A percentile compares a stretch with the other conserved stretches of the same genome.
phyloP scores from a whole-genome alignment of 257 asterid species.

The Solanum pennellii region DNA sequence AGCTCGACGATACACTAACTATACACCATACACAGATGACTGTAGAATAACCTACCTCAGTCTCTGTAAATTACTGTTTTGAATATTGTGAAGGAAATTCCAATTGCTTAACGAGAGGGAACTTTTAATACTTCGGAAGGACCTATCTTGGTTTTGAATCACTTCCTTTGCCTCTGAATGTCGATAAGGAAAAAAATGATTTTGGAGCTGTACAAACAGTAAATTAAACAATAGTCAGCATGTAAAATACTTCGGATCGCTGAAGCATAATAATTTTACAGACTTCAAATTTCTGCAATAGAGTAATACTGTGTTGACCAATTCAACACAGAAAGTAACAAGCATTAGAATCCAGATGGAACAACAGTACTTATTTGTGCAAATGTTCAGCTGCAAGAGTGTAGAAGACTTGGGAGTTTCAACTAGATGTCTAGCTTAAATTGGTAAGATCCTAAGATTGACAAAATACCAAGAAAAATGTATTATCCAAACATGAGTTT shows the following conservation, averaged over 20 bases:
- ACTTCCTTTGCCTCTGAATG: slow-evolving; percentile 8
- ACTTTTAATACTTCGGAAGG: neutral
- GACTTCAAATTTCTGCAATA: neutral
- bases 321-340: neutral
- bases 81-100: neutral
- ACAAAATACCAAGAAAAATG: neutral
- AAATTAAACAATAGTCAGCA: neutral
- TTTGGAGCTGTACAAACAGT: slow-evolving; percentile 4
- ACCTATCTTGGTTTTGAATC: slow-evolving; percentile 8
- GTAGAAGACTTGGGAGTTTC: neutral
- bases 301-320: neutral
- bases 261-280: neutral
- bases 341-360: neutral
- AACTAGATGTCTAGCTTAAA: neutral
- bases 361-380: neutral
- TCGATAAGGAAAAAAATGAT: slow-evolving; percentile 6
- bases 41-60: neutral
- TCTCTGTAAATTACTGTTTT: neutral
- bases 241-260: neutral
- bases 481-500: neutral
- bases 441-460: neutral
- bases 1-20: neutral
- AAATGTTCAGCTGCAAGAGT: neutral
- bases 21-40: neutral
- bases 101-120: neutral